phyloP scores from a whole-genome alignment of 164 flowering plant species.

The Vitis amurensis region DNA sequence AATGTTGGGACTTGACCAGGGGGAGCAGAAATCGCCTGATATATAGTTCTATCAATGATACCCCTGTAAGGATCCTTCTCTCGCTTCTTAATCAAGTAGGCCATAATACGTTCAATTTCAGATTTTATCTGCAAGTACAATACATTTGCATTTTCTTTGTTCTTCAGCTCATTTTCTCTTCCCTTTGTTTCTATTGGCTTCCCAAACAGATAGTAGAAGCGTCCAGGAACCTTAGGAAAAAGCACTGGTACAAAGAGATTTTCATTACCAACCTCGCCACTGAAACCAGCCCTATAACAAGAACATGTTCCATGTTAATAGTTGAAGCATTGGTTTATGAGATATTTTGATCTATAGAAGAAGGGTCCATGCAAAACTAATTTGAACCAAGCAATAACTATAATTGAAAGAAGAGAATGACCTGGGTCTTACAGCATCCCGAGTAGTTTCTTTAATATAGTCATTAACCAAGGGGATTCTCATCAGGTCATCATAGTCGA shows the following conservation, averaged over 20 bases:
- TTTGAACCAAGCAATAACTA: neutral
- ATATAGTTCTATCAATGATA: conserved; percentile 51
- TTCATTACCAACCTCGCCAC: conserved; percentile 58
- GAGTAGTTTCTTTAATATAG: conserved; percentile 25
- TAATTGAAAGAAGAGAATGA: conserved; percentile 10
- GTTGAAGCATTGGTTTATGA: too few relatives aligned
- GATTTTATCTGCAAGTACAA: conserved; percentile 67
- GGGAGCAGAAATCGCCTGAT: conserved; percentile 22
- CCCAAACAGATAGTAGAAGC: conserved; percentile 81
- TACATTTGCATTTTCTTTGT: conserved; percentile 52
- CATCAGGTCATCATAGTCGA: conserved; percentile 75
- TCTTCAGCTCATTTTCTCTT: conserved; percentile 38
- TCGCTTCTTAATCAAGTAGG: conserved; percentile 65
- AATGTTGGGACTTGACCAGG: conserved; percentile 25
- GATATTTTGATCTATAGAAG: neutral
- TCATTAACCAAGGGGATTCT: conserved; percentile 58
- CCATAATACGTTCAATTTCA: conserved; percentile 50
- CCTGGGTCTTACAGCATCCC: conserved; percentile 42
- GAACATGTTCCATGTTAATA: conserved; percentile 1
- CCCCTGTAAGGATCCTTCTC: conserved; percentile 81
- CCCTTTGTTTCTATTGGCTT: conserved; percentile 77
- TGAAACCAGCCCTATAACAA: conserved; percentile 35
- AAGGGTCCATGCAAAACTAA: neutral
- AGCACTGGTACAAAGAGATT: conserved; percentile 53
- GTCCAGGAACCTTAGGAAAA: conserved; percentile 77